Conservation (phyloP, 768 basidiomycete genomes). For the Agaricus subrufescens region DNA sequence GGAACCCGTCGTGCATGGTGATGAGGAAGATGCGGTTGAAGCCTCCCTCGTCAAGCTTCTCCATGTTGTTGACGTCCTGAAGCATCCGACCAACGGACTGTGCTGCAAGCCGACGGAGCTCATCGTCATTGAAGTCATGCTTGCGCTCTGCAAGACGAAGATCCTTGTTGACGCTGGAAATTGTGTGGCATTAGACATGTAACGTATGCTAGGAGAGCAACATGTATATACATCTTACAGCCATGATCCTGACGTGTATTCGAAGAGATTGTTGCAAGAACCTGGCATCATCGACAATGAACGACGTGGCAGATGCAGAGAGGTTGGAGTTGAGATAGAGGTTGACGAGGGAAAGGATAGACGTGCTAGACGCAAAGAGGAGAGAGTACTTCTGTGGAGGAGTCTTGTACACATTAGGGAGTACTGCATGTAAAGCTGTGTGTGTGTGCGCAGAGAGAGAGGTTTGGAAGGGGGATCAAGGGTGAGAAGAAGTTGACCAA, state of each 20-base stretch:
- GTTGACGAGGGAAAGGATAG: constrained; percentile 14
- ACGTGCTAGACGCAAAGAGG: constrained; percentile 17
- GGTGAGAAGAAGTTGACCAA: too few species aligned
- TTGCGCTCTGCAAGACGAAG: constrained; percentile 45
- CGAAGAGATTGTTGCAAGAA: constrained; percentile 29
- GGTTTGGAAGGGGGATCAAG: too few species aligned
- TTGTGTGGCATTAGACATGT: constrained; percentile 19
- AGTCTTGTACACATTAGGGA: too few species aligned
- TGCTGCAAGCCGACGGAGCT: constrained; percentile 40
- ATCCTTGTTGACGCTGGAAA: constrained; percentile 33
- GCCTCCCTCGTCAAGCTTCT: constrained; percentile 44
- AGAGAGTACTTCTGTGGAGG: constrained; percentile 4
- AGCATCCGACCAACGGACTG: constrained; percentile 32
- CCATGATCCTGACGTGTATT: constrained; percentile 39
- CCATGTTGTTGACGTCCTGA: constrained; percentile 29
- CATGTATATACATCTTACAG: constrained; percentile 32
- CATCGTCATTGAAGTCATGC: constrained; percentile 32
- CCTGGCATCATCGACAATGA: constrained; percentile 24
- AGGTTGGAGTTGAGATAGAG: constrained; percentile 21
- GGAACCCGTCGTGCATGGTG: constrained; percentile 27
- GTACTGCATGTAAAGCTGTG: too few species aligned
- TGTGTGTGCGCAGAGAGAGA: too few species aligned
- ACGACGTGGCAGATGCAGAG: constrained; percentile 23
- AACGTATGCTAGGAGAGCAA: constrained; percentile 21
- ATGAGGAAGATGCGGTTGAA: constrained; percentile 37